phyloP scores from a whole-genome alignment of 352 stramenopile species.

The Globisporangium abappressorium region DNA sequence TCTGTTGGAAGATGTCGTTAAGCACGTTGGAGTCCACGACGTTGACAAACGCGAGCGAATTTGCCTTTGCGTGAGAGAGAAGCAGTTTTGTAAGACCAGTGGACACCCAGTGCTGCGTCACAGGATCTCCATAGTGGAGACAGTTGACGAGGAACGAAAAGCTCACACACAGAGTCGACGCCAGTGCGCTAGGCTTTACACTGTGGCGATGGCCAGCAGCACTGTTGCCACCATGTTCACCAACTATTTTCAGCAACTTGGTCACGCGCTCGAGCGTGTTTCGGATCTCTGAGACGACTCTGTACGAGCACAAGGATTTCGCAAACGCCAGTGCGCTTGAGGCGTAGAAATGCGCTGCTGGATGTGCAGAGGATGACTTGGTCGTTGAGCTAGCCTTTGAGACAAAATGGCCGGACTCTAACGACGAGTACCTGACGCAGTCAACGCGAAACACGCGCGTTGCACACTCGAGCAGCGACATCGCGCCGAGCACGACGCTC shows the following conservation, averaged over 20 bases:
- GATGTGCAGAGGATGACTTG: neutral
- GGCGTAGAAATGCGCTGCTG: slow-evolving; percentile 1
- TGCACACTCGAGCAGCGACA: slow-evolving; percentile 40
- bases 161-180: slow-evolving; percentile 23
- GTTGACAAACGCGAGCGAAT: slow-evolving; percentile 34
- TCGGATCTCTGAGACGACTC: slow-evolving; percentile 20
- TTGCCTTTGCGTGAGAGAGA: slow-evolving; percentile 26
- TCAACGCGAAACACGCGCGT: slow-evolving; percentile 35
- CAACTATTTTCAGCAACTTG: slow-evolving; percentile 28
- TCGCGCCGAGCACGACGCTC: slow-evolving; percentile 26
- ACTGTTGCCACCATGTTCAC: slow-evolving; percentile 19
- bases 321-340: slow-evolving; percentile 18
- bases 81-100: slow-evolving; percentile 24
- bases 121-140: slow-evolving; percentile 31
- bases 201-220: neutral
- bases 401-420: neutral
- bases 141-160: slow-evolving; percentile 37
- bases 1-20: slow-evolving; percentile 23
- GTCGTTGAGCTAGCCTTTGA: neutral
- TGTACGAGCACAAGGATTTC: slow-evolving; percentile 21
- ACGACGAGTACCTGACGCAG: neutral
- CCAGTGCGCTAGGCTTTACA: slow-evolving; percentile 20
- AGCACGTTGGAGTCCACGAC: slow-evolving; percentile 34
- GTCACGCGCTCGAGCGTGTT: slow-evolving; percentile 22
- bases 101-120: slow-evolving; percentile 31